A percentile compares a stretch with the other conserved stretches of the same genome.
Conservation (phyloP, 345 rosid genomes). For the Combretum micranthum region DNA sequence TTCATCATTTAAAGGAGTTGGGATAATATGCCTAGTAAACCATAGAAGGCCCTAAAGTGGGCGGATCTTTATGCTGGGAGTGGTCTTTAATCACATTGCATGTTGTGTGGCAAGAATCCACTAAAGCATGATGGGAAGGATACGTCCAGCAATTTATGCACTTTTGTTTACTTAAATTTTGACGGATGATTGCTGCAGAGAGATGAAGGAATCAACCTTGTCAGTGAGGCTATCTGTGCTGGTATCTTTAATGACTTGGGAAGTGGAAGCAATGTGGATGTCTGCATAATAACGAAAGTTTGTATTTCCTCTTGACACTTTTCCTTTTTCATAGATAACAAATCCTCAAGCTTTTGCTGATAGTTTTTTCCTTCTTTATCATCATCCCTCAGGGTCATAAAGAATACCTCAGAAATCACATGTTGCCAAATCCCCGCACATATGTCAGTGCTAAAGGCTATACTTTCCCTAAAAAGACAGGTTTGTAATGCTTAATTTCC, state of each 20-base stretch:
- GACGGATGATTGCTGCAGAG: slow-evolving; percentile 6
- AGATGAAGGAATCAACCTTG: slow-evolving; percentile 21
- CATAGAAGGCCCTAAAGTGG: no score
- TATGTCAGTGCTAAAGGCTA: slow-evolving; percentile 14
- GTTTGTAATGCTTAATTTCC: slow-evolving; percentile 6
- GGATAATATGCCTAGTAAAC: no score
- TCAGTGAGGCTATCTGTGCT: slow-evolving; percentile 19
- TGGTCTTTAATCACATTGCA: no score
- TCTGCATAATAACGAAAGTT: slow-evolving; percentile 21
- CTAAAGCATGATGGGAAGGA: no score
- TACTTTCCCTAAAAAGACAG: slow-evolving; percentile 18
- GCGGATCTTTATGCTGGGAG: no score
- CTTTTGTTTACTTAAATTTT: not conserved
- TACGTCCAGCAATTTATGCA: no score
- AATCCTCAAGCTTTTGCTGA: not conserved
- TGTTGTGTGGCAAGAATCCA: no score
- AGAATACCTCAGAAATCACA: slow-evolving; percentile 21
- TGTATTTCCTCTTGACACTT: not conserved
- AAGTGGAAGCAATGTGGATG: slow-evolving; percentile 22
- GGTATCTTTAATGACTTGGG: slow-evolving; percentile 65
- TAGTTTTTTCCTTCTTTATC: not conserved
- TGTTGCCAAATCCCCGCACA: slow-evolving; percentile 21
- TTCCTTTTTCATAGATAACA: not conserved
- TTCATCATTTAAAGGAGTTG: no score
- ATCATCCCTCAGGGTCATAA: slow-evolving; percentile 13